These are phyloP conservation scores for Glycine tomentella DNA, from an alignment of 306 rosid genomes.

Conservation along the genomic window DNA sequence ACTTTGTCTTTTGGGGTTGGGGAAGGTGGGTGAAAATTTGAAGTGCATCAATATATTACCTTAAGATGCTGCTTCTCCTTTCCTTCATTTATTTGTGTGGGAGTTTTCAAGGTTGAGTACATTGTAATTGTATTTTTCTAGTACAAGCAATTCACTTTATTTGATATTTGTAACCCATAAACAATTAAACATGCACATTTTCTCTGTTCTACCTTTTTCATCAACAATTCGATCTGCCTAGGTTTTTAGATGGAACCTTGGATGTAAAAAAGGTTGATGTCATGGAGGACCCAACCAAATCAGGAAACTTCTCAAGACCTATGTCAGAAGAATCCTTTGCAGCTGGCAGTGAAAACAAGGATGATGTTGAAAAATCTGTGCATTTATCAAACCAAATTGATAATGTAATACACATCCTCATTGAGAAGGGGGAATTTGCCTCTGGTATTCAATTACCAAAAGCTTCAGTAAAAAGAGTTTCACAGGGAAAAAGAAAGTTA, in stretches of 20 bases:
- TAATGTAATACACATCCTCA: conserved; percentile 44
- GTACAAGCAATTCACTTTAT: conserved; percentile 1
- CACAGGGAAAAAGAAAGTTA: conserved; percentile 72
- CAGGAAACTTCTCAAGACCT: conserved; percentile 51
- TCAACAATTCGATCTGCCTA: conserved; percentile 47
- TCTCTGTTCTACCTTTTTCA: conserved; percentile 5
- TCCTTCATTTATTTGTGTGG: conserved; percentile 3
- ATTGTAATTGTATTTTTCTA: conserved; percentile 30
- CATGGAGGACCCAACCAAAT: conserved; percentile 48
- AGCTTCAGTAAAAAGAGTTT: conserved; percentile 74
- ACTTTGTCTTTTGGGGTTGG: too few species aligned
- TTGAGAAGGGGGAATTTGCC: conserved; percentile 67
- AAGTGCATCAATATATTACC: too few species aligned
- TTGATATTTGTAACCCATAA: conserved; percentile 40
- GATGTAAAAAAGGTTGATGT: conserved; percentile 57
- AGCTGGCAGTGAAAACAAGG: conserved; percentile 49
- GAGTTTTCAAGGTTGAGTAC: conserved; percentile 21
- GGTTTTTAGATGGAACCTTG: conserved; percentile 84
- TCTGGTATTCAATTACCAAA: conserved; percentile 66
- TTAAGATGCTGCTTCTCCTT: too few species aligned
- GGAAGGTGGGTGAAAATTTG: too few species aligned
- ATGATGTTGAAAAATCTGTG: conserved; percentile 57
- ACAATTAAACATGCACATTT: neutral
- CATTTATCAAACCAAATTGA: conserved; percentile 67
- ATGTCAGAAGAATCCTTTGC: conserved; percentile 52